Evolutionary conservation across 495 filamentous ascomycete genomes (phyloP), one percentile per base, ranked within the genome.

Genomic region (Xylaria venustula): DNA sequence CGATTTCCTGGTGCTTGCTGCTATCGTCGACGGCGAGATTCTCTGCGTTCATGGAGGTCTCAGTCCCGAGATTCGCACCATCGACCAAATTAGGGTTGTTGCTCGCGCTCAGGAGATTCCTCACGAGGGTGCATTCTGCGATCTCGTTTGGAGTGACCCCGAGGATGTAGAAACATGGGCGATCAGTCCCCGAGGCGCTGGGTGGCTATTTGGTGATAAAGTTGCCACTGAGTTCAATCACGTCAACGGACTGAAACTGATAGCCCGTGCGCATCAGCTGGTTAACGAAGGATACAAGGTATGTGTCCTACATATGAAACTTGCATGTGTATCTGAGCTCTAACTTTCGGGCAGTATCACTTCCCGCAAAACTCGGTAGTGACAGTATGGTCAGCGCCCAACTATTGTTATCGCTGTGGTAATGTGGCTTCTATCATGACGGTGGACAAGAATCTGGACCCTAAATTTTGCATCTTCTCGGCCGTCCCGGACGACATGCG

Each of bases 161-260:
- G 94, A 98, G 67, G 94, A 98, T 68, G 91, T 98, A 54, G 94
- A 97, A 63, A 98, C 94, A 1, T 98, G 94, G 94, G 93, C 94
- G 44, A 89, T 98, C 47, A 94, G 90, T 63, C 94, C 94, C 0
- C 81, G 94, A 71, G 94, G 94, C 58, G 94, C 94, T 42, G 94
- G 94, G 9, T 98, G 94, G 94, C 79, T 98, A 6, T 98, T 98
- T 70, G 94, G 94, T 19, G 91, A 97, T 67, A 96, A 97, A 76
- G 93, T 98, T 5, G 90, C 92, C 3, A 93, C 89, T n/a, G 94
- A 98, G 79, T 98, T 98, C 79, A 98, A 97, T 75, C 93, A 98
- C 66, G 94, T 98, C 65, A 98, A 98, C 68, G 90, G 91, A 40
- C 81, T 98, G n/a, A 88, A 88, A 55, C 83, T 97, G 54, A 98